phyloP scores from a whole-genome alignment of 2,329 filamentous ascomycete genomes.

The Pochonia chlamydosporia region DNA sequence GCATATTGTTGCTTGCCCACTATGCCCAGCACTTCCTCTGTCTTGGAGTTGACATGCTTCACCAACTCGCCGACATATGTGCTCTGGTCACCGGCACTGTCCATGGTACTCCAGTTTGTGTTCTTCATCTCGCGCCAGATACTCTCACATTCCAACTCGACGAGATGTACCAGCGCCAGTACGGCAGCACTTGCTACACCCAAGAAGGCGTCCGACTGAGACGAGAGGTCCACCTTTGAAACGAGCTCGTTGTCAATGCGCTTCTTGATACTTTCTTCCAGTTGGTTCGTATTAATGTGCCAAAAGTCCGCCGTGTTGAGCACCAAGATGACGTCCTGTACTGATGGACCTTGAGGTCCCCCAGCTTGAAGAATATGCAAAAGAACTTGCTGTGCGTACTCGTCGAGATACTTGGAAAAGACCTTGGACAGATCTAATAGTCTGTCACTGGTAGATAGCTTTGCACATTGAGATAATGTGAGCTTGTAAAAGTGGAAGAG shows the following conservation, averaged over 20 bases:
- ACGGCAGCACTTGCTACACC: conserved; percentile 88
- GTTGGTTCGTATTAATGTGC: conserved; percentile 84
- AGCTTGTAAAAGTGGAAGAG: conserved; percentile 96
- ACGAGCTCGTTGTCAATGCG: conserved; percentile 77
- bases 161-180: conserved; percentile 73
- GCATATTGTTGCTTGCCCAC: conserved; percentile 91
- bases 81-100: conserved; percentile 88
- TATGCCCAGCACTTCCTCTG: conserved; percentile 68
- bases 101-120: conserved; percentile 90
- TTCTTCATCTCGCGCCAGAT: conserved; percentile 97
- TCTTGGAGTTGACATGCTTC: conserved; percentile 62
- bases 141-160: conserved; percentile 76
- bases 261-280: conserved; percentile 91
- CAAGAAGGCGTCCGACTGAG: conserved; percentile 91
- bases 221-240: conserved; percentile 77
- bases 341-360: conserved; percentile 42
- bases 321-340: conserved; percentile 79
- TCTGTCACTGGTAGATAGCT: conserved; percentile 84
- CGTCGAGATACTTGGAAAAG: conserved; percentile 88
- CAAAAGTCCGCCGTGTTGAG: conserved; percentile 98
- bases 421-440: conserved; percentile 79
- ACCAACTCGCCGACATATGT: conserved; percentile 83
- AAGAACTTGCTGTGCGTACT: conserved; percentile 90
- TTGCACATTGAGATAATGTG: conserved; percentile 89
- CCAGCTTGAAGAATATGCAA: conserved; percentile 61